A percentile compares a stretch with the other conserved stretches of the same genome.
phyloP scores from a whole-genome alignment of 371 early-diverging fungal species.

The Actinomortierella ambigua region DNA sequence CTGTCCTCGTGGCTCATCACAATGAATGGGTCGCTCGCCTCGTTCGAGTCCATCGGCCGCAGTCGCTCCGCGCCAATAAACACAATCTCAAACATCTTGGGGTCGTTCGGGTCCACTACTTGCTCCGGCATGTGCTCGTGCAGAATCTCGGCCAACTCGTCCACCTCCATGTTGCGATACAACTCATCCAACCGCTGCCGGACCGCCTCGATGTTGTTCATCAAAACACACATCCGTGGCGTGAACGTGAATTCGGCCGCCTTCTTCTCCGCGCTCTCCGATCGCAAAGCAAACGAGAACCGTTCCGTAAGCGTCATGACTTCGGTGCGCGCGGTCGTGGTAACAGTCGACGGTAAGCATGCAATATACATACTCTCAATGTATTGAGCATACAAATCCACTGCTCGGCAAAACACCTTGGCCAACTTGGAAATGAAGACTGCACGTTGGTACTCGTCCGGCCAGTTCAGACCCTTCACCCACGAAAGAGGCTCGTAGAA shows the following conservation, averaged over 20 bases:
- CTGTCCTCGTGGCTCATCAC: slow-evolving; percentile 65
- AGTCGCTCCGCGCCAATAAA: slow-evolving; percentile 55
- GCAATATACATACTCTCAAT: slow-evolving; percentile 52
- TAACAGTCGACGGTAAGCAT: slow-evolving; percentile 32
- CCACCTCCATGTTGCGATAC: slow-evolving; percentile 70
- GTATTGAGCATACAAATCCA: slow-evolving; percentile 53
- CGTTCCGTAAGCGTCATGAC: slow-evolving; percentile 49
- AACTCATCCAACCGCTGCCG: slow-evolving; percentile 63
- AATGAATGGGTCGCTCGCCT: slow-evolving; percentile 75
- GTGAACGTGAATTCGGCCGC: slow-evolving; percentile 58
- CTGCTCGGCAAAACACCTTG: slow-evolving; percentile 56
- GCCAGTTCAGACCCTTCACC: slow-evolving; percentile 78
- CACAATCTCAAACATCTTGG: slow-evolving; percentile 37
- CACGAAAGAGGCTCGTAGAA: slow-evolving; percentile 78
- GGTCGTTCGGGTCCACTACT: slow-evolving; percentile 23
- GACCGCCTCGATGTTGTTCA: slow-evolving; percentile 74
- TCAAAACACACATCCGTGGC: slow-evolving; percentile 64
- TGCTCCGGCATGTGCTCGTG: slow-evolving; percentile 46
- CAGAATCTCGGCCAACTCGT: slow-evolving; percentile 61
- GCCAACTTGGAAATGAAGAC: slow-evolving; percentile 73
- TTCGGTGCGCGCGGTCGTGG: slow-evolving; percentile 32
- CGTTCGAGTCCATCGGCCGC: slow-evolving; percentile 60
- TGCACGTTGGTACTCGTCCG: slow-evolving; percentile 69
- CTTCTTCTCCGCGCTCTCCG: slow-evolving; percentile 50
- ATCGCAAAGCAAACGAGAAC: slow-evolving; percentile 46